Evolutionary conservation across 192 early-diverging fungal genomes (phyloP).

Genomic region (Gigaspora rosea): DNA sequence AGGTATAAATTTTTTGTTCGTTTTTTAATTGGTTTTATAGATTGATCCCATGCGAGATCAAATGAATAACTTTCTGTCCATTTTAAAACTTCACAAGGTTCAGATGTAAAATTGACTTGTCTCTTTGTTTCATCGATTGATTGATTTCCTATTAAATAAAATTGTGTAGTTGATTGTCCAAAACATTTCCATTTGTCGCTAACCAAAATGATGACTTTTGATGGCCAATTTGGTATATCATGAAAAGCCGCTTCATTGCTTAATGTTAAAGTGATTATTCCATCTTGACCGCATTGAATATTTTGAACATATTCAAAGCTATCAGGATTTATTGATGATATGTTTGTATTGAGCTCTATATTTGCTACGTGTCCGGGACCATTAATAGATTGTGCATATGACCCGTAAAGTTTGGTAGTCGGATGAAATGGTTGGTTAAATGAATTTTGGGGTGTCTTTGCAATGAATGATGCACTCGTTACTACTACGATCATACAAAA

Average conservation of each 20-base stretch:
- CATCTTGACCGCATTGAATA: not conserved
- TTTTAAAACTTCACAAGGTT: not conserved
- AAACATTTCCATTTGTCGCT: constrained; percentile 4
- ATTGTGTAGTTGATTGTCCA: not conserved
- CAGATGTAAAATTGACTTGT: constrained; percentile 2
- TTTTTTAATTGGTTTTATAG: not conserved
- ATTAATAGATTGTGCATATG: not conserved
- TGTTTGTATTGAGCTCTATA: not conserved
- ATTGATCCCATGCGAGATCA: not conserved
- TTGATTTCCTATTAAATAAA: constrained; percentile 12
- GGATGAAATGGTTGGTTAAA: not conserved
- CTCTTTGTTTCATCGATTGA: not conserved
- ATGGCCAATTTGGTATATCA: not conserved
- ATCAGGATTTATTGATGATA: constrained; percentile 25
- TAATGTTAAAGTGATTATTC: constrained; percentile 4
- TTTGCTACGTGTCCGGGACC: not conserved
- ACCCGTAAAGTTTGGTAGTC: not conserved
- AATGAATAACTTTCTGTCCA: not conserved
- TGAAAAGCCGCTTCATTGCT: not conserved
- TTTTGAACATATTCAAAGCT: not conserved
- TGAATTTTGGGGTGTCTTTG: no score
- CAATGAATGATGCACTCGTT: no score
- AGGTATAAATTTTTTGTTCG: not conserved
- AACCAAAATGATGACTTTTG: not conserved
- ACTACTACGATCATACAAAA: no score